These are phyloP conservation scores for Ammopiptanthus mongolicus DNA, from an alignment of 306 rosid genomes.

Conservation along the genomic window DNA sequence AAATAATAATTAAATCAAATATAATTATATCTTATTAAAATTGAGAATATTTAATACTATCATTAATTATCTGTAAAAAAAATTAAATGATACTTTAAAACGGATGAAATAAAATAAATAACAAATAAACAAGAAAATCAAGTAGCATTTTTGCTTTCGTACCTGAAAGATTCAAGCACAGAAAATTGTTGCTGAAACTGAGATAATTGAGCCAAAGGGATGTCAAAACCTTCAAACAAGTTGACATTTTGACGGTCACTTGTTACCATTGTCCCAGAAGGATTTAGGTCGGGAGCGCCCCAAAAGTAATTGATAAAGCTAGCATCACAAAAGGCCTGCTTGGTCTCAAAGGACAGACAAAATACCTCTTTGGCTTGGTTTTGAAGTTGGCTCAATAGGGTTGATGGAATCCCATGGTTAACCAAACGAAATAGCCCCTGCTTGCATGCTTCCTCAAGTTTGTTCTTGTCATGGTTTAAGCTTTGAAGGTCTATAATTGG, in stretches of 20 bases:
- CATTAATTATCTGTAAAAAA: too few relatives aligned
- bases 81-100: too few relatives aligned
- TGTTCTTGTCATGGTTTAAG: conserved; percentile 8
- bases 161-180: conserved; percentile 37
- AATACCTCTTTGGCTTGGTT: conserved; percentile 27
- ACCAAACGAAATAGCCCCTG: conserved; percentile 59
- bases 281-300: conserved; percentile 49
- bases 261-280: conserved; percentile 34
- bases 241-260: conserved; percentile 20
- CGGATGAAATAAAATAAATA: neutral
- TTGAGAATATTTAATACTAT: too few relatives aligned
- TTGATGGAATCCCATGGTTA: conserved; percentile 53
- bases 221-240: conserved; percentile 47
- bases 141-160: neutral
- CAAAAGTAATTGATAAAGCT: conserved; percentile 38
- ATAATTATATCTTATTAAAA: too few relatives aligned
- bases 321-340: conserved; percentile 22
- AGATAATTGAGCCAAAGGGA: conserved; percentile 31
- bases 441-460: conserved; percentile 44
- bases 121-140: neutral
- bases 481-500: conserved; percentile 46
- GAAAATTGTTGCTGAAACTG: conserved; percentile 28
- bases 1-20: too few relatives aligned
- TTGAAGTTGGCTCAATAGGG: conserved; percentile 31
- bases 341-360: conserved; percentile 39